Conservation (phyloP, 1,139 yeast genomes). For the Lipomyces yarrowii region DNA sequence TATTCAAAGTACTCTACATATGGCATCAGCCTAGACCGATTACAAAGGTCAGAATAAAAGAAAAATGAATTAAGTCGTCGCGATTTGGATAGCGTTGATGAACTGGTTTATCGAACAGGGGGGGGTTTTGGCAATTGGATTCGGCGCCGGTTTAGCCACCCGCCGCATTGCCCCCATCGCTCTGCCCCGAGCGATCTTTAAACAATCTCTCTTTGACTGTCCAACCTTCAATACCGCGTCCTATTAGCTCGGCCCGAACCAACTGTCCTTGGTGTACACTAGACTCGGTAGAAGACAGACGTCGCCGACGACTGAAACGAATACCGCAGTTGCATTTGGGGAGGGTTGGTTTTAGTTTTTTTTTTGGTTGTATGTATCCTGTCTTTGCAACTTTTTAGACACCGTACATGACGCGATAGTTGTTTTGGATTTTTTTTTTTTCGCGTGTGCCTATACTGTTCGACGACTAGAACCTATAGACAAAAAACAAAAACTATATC, state of each 20-base stretch:
- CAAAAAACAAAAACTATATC: too few species aligned
- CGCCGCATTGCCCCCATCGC: background rate
- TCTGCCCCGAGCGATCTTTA: background rate
- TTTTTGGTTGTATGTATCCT: too few species aligned
- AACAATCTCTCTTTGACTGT: background rate
- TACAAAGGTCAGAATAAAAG: too few species aligned
- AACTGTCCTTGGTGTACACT: background rate
- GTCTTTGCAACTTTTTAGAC: background rate
- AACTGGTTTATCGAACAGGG: background rate
- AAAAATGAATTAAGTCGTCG: background rate
- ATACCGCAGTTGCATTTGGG: background rate
- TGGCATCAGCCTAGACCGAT: background rate
- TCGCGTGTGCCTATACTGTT: too few species aligned
- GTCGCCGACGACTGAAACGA: background rate
- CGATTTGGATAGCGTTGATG: background rate
- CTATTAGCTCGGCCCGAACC: background rate
- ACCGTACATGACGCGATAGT: background rate
- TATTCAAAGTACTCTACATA: too few species aligned
- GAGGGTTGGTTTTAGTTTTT: background rate
- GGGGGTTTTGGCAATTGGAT: background rate
- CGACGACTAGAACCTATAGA: background rate
- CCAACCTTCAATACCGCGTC: background rate
- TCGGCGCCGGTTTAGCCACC: background rate
- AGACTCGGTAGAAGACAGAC: background rate
- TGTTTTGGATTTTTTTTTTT: background rate